phyloP scores from a whole-genome alignment of 768 basidiomycete species.

The Omphalotus guepiniiformis region DNA sequence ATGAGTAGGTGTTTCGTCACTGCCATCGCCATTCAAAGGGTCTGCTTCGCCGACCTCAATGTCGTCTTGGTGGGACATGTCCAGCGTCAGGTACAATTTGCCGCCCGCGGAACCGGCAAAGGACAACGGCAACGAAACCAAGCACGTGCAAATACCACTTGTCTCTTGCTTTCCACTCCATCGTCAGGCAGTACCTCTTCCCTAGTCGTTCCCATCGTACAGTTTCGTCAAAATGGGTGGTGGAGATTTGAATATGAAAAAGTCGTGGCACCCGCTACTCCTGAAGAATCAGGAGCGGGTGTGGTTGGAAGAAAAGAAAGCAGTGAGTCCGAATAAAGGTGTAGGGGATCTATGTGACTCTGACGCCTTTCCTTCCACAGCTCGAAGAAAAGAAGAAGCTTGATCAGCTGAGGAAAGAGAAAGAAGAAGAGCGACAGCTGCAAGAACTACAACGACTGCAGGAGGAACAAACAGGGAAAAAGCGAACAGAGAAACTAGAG shows the following conservation, averaged over 20 bases:
- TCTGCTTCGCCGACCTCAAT: constrained; percentile 33
- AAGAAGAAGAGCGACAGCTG: constrained; percentile 94
- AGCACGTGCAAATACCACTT: constrained; percentile 7
- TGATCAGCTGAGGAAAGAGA: constrained; percentile 94
- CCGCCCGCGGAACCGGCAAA: too few relatives aligned
- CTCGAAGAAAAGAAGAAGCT: constrained; percentile 99
- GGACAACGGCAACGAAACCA: too few relatives aligned
- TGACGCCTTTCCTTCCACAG: constrained; percentile 34
- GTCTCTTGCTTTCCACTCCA: constrained; percentile 5
- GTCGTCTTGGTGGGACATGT: constrained; percentile 36
- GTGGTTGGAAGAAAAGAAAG: constrained; percentile 97
- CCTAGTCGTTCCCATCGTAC: constrained; percentile 9
- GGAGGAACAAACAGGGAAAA: constrained; percentile 93
- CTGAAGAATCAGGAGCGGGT: constrained; percentile 98
- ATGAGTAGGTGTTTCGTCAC: constrained; percentile 7
- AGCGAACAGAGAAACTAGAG: constrained; percentile 89
- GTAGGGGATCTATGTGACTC: background rate
- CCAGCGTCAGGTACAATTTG: too few relatives aligned
- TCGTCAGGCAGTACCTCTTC: constrained; percentile 11
- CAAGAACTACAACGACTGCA: constrained; percentile 95
- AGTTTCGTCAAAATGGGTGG: constrained; percentile 84
- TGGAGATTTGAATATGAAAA: constrained; percentile 98
- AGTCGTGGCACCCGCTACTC: constrained; percentile 99
- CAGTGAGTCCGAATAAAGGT: constrained; percentile 47
- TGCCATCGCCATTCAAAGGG: constrained; percentile 28